Evolutionary conservation across 1,284 basidiomycete species (phyloP).

Genomic region (Microstroma glucosiphilum): DNA sequence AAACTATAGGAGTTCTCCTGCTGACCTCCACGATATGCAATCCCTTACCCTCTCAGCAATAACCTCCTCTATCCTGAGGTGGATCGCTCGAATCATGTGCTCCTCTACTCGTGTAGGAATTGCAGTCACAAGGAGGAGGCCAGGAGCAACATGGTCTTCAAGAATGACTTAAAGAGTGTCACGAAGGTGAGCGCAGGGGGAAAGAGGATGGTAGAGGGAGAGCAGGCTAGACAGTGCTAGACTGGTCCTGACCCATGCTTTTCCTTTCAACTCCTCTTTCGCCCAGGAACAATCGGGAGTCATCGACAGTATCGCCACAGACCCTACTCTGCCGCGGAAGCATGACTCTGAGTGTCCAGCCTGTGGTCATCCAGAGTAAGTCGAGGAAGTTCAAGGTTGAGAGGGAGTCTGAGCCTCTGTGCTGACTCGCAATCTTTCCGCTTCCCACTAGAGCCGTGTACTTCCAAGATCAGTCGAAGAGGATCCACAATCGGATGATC

Average conservation of each 20-base stretch:
- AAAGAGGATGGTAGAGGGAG: neutral
- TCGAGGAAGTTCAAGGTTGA: neutral
- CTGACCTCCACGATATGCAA: neutral
- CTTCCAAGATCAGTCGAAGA: slow-evolving; percentile 49
- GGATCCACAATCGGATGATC: slow-evolving; percentile 46
- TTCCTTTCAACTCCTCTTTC: slow-evolving; percentile 2
- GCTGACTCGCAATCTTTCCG: neutral
- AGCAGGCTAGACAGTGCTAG: slow-evolving; percentile 1
- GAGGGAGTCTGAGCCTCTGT: neutral
- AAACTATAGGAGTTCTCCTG: neutral
- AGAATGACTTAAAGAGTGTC: slow-evolving; percentile 86
- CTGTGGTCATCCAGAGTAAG: slow-evolving; percentile 37
- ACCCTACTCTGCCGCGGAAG: slow-evolving; percentile 66
- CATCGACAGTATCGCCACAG: slow-evolving; percentile 78
- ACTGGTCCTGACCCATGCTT: neutral
- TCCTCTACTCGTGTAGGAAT: slow-evolving; percentile 89
- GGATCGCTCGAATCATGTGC: slow-evolving; percentile 73
- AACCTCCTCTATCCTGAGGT: slow-evolving; percentile 80
- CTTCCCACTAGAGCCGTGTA: slow-evolving; percentile 26
- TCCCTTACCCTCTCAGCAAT: slow-evolving; percentile 56
- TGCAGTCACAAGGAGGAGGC: slow-evolving; percentile 81
- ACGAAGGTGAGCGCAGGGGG: slow-evolving; percentile 66
- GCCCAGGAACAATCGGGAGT: slow-evolving; percentile 82
- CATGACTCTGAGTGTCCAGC: slow-evolving; percentile 41
- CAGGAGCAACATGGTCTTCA: slow-evolving; percentile 81